Base-by-base conservation (phyloP, 805 yeast genomes). In the Sugiyamaella floridensis region DNA sequence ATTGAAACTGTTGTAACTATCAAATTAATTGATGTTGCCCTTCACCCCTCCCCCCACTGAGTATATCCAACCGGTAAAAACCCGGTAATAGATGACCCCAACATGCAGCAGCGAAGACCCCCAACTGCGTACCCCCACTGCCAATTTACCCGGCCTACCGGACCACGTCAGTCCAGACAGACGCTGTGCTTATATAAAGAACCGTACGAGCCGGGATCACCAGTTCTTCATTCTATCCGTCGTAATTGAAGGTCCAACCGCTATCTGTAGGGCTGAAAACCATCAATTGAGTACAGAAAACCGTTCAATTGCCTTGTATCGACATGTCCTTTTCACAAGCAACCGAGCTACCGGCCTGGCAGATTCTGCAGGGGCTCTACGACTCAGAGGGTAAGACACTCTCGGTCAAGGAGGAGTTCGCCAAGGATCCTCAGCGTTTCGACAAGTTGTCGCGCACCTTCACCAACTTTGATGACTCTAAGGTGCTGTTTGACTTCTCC, bases 401-500 rank as follows among this genome's bases (percentile, higher is more conserved):
- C 69, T 79, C 83, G 58, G 89, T 90, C 55, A 80, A 79, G 67
- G 85, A 84, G 45, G 93, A 86, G 63, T 93, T 93, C 70, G 71
- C 76, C 49, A 73, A 78, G 61, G 97, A 93, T 71, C 69, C 86
- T 19, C 64, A 76, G 56, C 82, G 99, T 70, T 89, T 83, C 66
- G 78, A 74, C 58, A 89, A 86, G 71, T 84, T 77, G 69, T 80
- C 93, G 60, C 80, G 80, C 68, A 82, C 86, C 54, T 89, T 89
- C 72, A 75, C 75, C 63, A 93, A 92, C 77, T 86, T 67, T 70
- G 97, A 92, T 67, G 89, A 85, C 47, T 86, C 96, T 53, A 76
- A 89, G 75, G 86, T 93, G 67, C 74, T 92, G 63, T 93, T 92
- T 67, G 99, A 93, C 71, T 93, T 85, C 79, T 87, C 96, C 64